phyloP scores from a whole-genome alignment of 257 asterid genomes.

The Ilex aquifolium region DNA sequence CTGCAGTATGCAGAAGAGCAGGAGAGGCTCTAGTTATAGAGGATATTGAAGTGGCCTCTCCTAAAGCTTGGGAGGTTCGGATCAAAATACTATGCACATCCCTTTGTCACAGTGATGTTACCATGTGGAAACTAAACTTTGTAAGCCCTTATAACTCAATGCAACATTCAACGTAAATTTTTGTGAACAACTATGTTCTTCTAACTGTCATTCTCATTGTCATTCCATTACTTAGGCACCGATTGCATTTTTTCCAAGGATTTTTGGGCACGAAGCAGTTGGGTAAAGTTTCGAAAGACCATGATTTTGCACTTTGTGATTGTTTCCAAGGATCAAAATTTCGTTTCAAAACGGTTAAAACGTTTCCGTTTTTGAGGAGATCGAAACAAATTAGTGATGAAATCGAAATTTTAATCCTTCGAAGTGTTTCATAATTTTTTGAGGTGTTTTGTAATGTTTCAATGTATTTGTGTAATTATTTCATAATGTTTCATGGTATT shows the following conservation, averaged over 20 bases:
- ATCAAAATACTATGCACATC: constrained; percentile 46
- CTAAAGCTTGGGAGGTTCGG: constrained; percentile 43
- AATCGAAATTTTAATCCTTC: too few relatives aligned
- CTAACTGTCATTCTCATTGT: neutral
- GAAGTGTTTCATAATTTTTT: too few relatives aligned
- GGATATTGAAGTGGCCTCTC: constrained; percentile 43
- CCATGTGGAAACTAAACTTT: constrained; percentile 26
- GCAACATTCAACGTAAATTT: neutral
- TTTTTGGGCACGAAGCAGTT: constrained; percentile 43
- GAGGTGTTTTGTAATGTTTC: too few relatives aligned
- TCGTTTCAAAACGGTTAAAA: too few relatives aligned
- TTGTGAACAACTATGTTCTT: neutral
- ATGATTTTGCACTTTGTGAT: neutral
- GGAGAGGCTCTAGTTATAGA: constrained; percentile 39
- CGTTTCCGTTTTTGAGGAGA: too few relatives aligned
- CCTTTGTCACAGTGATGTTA: constrained; percentile 40
- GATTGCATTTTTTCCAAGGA: constrained; percentile 26
- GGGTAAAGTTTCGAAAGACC: constrained; percentile 17
- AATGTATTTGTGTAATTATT: too few relatives aligned
- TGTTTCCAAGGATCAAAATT: too few relatives aligned
- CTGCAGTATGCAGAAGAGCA: constrained; percentile 43
- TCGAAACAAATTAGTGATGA: too few relatives aligned
- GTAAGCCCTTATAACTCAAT: constrained; percentile 16
- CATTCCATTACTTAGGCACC: constrained; percentile 22
- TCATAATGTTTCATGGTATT: too few relatives aligned